Percentiles rank a stretch among this genome's conserved stretches.
Conservation (phyloP, 2,329 filamentous ascomycete genomes). For the Chaetomium sp. region DNA sequence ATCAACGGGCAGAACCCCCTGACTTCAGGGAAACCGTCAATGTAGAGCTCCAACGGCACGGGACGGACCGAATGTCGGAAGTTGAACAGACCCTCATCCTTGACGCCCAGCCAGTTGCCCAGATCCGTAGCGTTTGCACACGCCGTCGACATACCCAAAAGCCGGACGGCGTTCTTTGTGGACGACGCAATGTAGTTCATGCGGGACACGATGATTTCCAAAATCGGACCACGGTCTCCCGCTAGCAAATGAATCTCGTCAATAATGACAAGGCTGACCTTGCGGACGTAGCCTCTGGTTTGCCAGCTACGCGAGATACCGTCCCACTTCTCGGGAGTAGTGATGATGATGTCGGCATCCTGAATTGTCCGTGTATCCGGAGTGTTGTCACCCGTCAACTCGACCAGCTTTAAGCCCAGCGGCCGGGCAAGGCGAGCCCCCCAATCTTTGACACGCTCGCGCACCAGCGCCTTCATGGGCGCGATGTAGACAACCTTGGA, state of each 20-base stretch:
- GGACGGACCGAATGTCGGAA: constrained; percentile 96
- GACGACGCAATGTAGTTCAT: constrained; percentile 99
- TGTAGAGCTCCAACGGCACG: constrained; percentile 93
- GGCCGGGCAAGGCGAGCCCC: constrained; percentile 75
- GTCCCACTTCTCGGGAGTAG: constrained; percentile 99
- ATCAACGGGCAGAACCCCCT: constrained; percentile 95
- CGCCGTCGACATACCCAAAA: constrained; percentile 98
- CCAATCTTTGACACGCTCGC: constrained; percentile 97
- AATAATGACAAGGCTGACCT: constrained; percentile 95
- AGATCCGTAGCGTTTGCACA: constrained; percentile 95
- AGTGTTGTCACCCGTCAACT: constrained; percentile 93
- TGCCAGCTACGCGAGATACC: constrained; percentile 99
- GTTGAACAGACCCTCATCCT: constrained; percentile 86
- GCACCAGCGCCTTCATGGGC: constrained; percentile 97
- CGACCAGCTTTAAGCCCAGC: constrained; percentile 86
- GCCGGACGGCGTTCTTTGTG: constrained; percentile 81
- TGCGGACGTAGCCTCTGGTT: constrained; percentile 90
- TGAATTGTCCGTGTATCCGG: constrained; percentile 94
- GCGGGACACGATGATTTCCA: constrained; percentile 90
- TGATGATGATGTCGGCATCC: constrained; percentile 96
- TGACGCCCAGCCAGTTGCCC: constrained; percentile 95
- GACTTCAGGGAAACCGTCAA: constrained; percentile 94
- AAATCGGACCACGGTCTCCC: constrained; percentile 92
- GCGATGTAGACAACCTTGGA: constrained; percentile 99
- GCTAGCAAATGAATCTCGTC: constrained; percentile 98